Evolutionary conservation across 2,329 filamentous ascomycete species (phyloP).

Genomic region (Calonectria montana): DNA sequence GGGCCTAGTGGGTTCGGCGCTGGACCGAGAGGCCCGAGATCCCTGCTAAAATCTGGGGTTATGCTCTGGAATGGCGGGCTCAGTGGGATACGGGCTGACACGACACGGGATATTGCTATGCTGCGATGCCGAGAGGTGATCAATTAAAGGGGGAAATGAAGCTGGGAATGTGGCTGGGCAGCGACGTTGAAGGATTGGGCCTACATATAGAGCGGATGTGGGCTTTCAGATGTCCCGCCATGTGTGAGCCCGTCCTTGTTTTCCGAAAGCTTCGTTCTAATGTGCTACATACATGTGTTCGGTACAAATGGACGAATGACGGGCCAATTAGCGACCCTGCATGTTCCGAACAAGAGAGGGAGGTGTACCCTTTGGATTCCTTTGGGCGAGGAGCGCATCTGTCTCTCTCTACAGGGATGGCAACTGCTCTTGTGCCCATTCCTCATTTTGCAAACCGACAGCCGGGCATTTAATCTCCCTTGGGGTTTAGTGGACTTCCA

Average conservation of each 20-base stretch:
- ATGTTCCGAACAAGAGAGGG: not conserved
- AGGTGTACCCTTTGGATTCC: not conserved
- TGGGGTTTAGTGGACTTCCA: constrained; percentile 10
- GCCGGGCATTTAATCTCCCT: not conserved
- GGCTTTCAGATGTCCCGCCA: not conserved
- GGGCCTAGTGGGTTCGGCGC: constrained; percentile 17
- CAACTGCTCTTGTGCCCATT: constrained; percentile 23
- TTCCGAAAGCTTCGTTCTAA: not conserved
- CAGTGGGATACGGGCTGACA: constrained; percentile 11
- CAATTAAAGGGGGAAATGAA: not conserved
- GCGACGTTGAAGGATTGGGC: not conserved
- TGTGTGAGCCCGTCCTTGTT: constrained; percentile 5
- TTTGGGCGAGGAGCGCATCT: not conserved
- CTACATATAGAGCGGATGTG: not conserved
- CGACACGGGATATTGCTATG: constrained; percentile 1
- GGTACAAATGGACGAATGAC: constrained; percentile 2
- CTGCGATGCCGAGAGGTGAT: not conserved
- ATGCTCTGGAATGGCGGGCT: constrained; percentile 14
- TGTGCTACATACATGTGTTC: constrained; percentile 5
- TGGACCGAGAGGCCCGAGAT: constrained; percentile 21
- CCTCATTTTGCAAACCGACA: not conserved
- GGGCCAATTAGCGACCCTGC: constrained; percentile 5
- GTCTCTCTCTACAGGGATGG: not conserved
- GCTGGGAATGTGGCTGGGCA: not conserved
- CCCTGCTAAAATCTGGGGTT: constrained; percentile 28